Base-by-base conservation (phyloP, 179 eudicot species). In the Silene vulgaris region DNA sequence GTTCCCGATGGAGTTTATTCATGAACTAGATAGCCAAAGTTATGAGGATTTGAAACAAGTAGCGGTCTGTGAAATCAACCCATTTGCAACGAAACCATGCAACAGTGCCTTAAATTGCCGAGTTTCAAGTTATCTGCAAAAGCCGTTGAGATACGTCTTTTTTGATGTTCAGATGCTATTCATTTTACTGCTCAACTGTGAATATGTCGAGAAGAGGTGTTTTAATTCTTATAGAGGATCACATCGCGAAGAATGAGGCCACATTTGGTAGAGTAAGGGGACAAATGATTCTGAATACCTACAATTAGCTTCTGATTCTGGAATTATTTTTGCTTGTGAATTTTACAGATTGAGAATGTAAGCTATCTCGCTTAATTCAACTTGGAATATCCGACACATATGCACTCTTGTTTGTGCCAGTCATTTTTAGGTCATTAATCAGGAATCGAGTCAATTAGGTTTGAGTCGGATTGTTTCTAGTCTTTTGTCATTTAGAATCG, bases 151-250 rank as follows among this genome's bases (percentile, higher is more conserved):
- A 35, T 35, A 35, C 8, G 40, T 35, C 40, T 32, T 32, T 5
- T 32, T 32, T 32, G 37, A 32, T 23, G 26, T 23, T 23, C 26
- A 23, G 26, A 23, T 45, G 40, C 8, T 16, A 76, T 63, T 69
- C 61, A 40, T 75, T 35, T 59, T 40, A 63, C 57, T 19, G 28
- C 70, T 72, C 63, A 63, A 52, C 48, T 17, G 35, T 50, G 50
- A n/a, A 62, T 71, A 61, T 63, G 71, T 50, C 28, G 35, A 30
- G 17, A 50, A 9, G 13, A 19, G 9, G 26, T 17, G 16, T 7
- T 60, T 74, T 35, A 48, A 40, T 40, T 23, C 30, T 66, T 28
- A 45, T 5, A 5, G 35, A n/a, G 37, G 19, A 23, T 23, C 26
- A 23, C 26, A 23, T 23, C 26, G 26, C 26, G 26, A 23, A 23